Evolutionary conservation across 805 yeast genomes (phyloP).

Genomic region (Teunomyces atbi): DNA sequence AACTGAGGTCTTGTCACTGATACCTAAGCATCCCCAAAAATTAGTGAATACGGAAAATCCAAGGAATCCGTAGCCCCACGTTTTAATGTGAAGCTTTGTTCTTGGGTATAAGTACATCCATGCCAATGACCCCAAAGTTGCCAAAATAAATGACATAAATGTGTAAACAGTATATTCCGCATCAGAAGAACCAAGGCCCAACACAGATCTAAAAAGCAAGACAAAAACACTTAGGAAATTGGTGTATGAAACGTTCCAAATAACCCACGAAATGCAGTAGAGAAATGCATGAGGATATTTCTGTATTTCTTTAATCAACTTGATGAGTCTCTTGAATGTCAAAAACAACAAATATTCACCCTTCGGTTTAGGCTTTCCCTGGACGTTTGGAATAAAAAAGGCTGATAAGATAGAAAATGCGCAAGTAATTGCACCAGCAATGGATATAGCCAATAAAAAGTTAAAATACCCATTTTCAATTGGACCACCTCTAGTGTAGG

Average conservation of each 20-base stretch:
- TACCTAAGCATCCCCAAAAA: slow-evolving; percentile 41
- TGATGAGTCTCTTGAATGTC: slow-evolving; percentile 23
- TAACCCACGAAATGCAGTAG: slow-evolving; percentile 40
- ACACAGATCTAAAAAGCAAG: slow-evolving; percentile 36
- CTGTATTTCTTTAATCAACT: slow-evolving; percentile 21
- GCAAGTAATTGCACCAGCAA: slow-evolving; percentile 37
- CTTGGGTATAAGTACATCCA: slow-evolving; percentile 39
- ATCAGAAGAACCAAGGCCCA: slow-evolving; percentile 38
- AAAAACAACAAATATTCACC: slow-evolving; percentile 24
- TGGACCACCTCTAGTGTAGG: slow-evolving; percentile 25
- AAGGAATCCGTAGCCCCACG: slow-evolving; percentile 36
- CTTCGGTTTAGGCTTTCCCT: slow-evolving; percentile 24
- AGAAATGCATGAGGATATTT: slow-evolving; percentile 34
- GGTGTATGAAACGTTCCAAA: slow-evolving; percentile 38
- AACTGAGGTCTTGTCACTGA: slow-evolving; percentile 20
- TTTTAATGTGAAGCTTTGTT: slow-evolving; percentile 21
- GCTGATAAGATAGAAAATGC: slow-evolving; percentile 23
- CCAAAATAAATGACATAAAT: slow-evolving; percentile 34
- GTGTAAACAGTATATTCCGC: slow-evolving; percentile 39
- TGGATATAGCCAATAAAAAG: slow-evolving; percentile 37
- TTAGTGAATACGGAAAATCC: slow-evolving; percentile 29
- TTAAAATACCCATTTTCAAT: slow-evolving; percentile 27
- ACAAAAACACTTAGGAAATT: slow-evolving; percentile 36
- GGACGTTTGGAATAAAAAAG: slow-evolving; percentile 28
- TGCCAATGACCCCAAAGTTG: slow-evolving; percentile 30